These are phyloP conservation scores for Salvia rosmarinus DNA, from an alignment of 257 asterid genomes.

Conservation along the genomic window DNA sequence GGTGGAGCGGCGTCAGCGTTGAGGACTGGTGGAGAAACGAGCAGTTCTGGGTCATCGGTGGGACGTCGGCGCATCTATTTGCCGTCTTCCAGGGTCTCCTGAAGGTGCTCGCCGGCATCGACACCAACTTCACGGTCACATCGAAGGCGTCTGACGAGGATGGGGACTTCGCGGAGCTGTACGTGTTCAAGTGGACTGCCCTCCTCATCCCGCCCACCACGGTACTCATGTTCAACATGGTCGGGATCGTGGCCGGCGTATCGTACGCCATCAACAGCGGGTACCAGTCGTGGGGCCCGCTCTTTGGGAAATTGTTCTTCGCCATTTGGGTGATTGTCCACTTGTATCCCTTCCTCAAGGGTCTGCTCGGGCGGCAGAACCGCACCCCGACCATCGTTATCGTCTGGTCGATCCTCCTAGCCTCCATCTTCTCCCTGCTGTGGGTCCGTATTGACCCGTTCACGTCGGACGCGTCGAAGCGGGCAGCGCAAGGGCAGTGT, in stretches of 20 bases:
- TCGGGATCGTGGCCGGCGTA: conserved; percentile 90
- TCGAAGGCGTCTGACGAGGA: conserved; percentile 84
- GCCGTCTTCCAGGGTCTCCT: conserved; percentile 93
- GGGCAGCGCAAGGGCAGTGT: conserved; percentile 68
- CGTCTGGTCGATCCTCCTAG: conserved; percentile 92
- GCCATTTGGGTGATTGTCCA: conserved; percentile 93
- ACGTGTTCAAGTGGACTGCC: conserved; percentile 86
- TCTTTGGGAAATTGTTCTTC: conserved; percentile 76
- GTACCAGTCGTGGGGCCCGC: conserved; percentile 92
- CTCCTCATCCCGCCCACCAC: conserved; percentile 93
- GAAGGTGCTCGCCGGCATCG: conserved; percentile 89
- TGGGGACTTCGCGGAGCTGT: conserved; percentile 76
- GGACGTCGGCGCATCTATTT: conserved; percentile 92
- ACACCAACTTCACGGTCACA: conserved; percentile 86
- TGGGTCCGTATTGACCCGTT: conserved; percentile 96
- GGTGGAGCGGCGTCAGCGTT: conserved; percentile 86
- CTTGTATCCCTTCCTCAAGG: conserved; percentile 88
- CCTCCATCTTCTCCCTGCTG: conserved; percentile 86
- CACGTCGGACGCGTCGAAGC: conserved; percentile 52
- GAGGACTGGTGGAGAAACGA: conserved; percentile 99
- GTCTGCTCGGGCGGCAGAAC: conserved; percentile 76
- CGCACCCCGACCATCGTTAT: conserved; percentile 96
- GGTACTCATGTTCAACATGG: conserved; percentile 70
- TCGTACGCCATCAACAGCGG: conserved; percentile 87
- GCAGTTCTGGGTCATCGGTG: conserved; percentile 97